phyloP scores from a whole-genome alignment of 257 asterid genomes.

The Ophiorrhiza pumila region DNA sequence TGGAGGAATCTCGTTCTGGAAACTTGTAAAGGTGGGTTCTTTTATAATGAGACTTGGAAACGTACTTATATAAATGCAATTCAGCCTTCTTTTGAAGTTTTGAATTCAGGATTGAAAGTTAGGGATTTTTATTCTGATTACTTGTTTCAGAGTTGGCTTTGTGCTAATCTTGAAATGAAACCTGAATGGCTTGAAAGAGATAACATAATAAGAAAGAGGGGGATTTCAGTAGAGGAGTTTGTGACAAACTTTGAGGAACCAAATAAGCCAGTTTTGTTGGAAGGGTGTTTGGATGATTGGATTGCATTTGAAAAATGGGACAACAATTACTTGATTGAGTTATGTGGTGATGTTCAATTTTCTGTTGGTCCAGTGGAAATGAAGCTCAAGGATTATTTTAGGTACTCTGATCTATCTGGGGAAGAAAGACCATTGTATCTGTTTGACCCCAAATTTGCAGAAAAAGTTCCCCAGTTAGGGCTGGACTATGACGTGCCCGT shows the following conservation, averaged over 20 bases:
- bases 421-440: conserved; percentile 95
- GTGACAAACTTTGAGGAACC: conserved; percentile 71
- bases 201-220: conserved; percentile 66
- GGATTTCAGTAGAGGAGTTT: conserved; percentile 69
- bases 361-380: conserved; percentile 84
- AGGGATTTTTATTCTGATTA: conserved; percentile 91
- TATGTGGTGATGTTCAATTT: conserved; percentile 57
- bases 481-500: conserved; percentile 64
- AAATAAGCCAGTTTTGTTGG: conserved; percentile 79
- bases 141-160: conserved; percentile 95
- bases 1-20: conserved; percentile 87
- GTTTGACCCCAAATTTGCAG: conserved; percentile 83
- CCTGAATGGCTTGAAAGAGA: conserved; percentile 88
- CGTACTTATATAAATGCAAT: conserved; percentile 41
- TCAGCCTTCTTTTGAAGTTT: conserved; percentile 27
- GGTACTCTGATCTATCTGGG: conserved; percentile 71
- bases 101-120: conserved; percentile 44
- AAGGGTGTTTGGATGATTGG: conserved; percentile 82
- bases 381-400: conserved; percentile 65
- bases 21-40: conserved; percentile 48
- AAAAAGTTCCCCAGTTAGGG: conserved; percentile 69
- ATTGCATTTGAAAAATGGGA: conserved; percentile 76
- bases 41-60: conserved; percentile 66
- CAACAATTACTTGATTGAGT: conserved; percentile 51
- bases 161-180: conserved; percentile 99